Evolutionary conservation across 139 green algal genomes (phyloP), one percentile per base, ranked within the genome.

Genomic region (Micractinium sp.): DNA sequence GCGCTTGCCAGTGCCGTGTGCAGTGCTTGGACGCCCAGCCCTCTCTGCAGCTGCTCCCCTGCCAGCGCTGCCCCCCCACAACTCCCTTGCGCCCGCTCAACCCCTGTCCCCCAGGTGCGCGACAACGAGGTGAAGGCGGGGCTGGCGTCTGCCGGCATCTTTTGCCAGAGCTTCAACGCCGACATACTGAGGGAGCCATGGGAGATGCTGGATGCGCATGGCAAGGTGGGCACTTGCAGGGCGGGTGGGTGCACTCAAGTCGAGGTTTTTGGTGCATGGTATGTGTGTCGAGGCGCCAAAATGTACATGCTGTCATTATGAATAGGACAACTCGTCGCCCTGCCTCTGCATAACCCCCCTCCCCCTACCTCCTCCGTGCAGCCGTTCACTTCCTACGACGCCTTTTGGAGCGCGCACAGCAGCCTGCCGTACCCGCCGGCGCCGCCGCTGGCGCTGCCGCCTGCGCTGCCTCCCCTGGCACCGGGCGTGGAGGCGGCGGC

Each of bases 111-210:
- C 1, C 83, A 88, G 83, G 83, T 88, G 13, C 91, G 97, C 2
- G 96, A 98, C 87, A 95, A 97, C 81, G 93, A 96, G 90, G 93
- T 97, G 31, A 98, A 98, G 89, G 87, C 92, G 36, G 90, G 81
- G 22, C 92, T 99, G 84, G 73, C 85, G 0, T 80, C 87, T 2
- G 69, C 78, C 1, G 90, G 92, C 53, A 80, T 98, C 0, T 75
- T 88, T 53, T 95, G 92, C 83, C 90, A 94, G 53, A 95, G 88
- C 61, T 98, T 98, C 94, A 98, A 97, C 85, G 95, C 90, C 31
- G 97, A 99, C 91, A 88, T 99, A 60, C 93, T 99, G 82, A 97
- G 96, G 75, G 96, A 99, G 93, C 97, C 97, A 4, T 99, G 96
- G 96, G 95, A 98, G 85, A 91, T 99, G 69, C 91, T 98, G 79